A percentile compares a stretch with the other conserved stretches of the same genome.
Conservation (phyloP, 78 protist species). For the Dictyostelium brefeldianum region DNA sequence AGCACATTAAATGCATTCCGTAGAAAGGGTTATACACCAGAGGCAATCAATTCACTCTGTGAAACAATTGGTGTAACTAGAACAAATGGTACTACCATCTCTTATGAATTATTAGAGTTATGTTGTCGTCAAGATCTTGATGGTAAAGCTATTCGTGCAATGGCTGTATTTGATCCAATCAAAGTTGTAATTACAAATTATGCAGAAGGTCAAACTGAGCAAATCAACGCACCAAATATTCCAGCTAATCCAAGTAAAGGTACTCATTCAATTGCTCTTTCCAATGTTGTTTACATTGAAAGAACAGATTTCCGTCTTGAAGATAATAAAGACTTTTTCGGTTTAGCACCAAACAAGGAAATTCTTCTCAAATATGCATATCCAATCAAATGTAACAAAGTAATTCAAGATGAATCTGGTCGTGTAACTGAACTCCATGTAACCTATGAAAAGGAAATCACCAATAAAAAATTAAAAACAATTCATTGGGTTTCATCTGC, state of each 20-base stretch:
- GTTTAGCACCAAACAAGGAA: conserved; percentile 91
- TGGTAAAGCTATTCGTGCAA: conserved; percentile 79
- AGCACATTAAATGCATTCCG: conserved; percentile 94
- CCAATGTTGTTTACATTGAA: conserved; percentile 91
- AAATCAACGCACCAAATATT: conserved; percentile 87
- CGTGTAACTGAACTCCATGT: conserved; percentile 70
- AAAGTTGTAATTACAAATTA: conserved; percentile 82
- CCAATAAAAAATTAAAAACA: conserved; percentile 87
- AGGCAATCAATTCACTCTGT: conserved; percentile 93
- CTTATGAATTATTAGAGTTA: conserved; percentile 78
- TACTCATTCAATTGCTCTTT: conserved; percentile 71
- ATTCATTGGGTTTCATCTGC: conserved; percentile 95
- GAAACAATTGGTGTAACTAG: conserved; percentile 95
- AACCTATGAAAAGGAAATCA: conserved; percentile 58
- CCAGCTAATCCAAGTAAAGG: conserved; percentile 87
- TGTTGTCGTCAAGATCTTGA: conserved; percentile 73
- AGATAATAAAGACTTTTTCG: conserved; percentile 83
- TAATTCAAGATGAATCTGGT: conserved; percentile 77
- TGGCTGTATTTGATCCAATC: conserved; percentile 90
- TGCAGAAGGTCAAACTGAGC: conserved; percentile 55
- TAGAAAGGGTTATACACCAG: conserved; percentile 93
- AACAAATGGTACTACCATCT: conserved; percentile 66
- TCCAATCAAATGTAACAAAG: conserved; percentile 77
- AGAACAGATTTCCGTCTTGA: conserved; percentile 88
- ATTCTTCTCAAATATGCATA: conserved; percentile 85